Base-by-base conservation (phyloP, 1,284 basidiomycete species). In the Sphaerobolus stellatus region DNA sequence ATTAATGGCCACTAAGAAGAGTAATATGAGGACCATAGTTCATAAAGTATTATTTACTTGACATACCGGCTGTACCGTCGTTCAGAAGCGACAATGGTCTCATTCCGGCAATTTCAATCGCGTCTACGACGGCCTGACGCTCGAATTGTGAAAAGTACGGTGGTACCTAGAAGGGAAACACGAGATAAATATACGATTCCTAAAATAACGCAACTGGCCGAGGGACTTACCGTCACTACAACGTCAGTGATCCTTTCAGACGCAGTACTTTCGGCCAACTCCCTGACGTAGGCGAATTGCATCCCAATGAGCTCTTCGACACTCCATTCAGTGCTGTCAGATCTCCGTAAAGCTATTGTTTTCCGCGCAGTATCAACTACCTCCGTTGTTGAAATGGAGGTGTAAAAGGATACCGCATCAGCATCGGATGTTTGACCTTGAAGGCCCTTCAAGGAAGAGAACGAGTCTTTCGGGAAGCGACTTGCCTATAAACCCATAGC, bases 301-400 rank as follows among this genome's bases (percentile, higher is more conserved):
- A 98, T 96, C 5, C 88, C 97, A 36, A 98, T 80, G 43, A 98
- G 83, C 69, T 98, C 96, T 66, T 98, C 94, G 18, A 90, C 84
- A 20, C 80, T 79, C 89, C 88, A 94, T 65, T 83, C 77, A 31
- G 80, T 80, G n/a, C 82, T 61, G 62, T 82, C 82, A 38, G 76
- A 76, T 56, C 77, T 83, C 56, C 70, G 75, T 41, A 86, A 67
- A 29, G 73, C 78, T 50, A 81, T 81, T 2, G 87, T 90, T 31
- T 77, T 77, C 48, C 88, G 81, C 7, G 75, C 62, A 5, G 85
- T 86, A 62, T 83, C 75, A 45, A 79, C 58, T 20, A 86, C 63
- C 27, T 86, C 77, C 2, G 83, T 75, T 47, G 84, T 74, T 55
- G 84, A 83, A 62, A 94, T 79, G 59, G 81, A 79, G 20, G 76